These are phyloP conservation scores for Aspergillus caelatus DNA, from an alignment of 2,329 filamentous ascomycete genomes.

Conservation along the genomic window DNA sequence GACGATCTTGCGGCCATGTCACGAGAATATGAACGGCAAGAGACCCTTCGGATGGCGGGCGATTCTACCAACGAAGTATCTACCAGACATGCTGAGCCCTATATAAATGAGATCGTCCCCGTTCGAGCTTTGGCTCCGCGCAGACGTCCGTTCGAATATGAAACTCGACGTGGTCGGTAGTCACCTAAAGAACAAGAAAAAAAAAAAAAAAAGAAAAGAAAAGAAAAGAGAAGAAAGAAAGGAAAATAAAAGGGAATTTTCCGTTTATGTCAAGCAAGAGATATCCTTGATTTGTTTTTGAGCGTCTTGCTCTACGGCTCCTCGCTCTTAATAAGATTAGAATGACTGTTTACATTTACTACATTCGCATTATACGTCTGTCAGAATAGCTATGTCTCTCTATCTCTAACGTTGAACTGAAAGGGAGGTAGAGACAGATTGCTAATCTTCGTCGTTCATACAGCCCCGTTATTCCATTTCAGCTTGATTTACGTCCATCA, in stretches of 20 bases:
- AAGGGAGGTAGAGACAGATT: not conserved
- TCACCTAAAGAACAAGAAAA: not conserved
- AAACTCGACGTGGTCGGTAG: slow-evolving; percentile 30
- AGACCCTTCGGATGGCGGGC: slow-evolving; percentile 48
- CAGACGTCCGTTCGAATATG: slow-evolving; percentile 30
- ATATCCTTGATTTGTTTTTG: not conserved
- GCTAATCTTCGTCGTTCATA: not conserved
- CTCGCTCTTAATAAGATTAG: not conserved
- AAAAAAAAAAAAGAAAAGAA: not conserved
- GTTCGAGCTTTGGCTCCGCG: slow-evolving; percentile 35
- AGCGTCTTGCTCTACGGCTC: not conserved
- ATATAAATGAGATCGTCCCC: slow-evolving; percentile 48
- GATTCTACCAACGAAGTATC: slow-evolving; percentile 25
- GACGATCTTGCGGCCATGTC: slow-evolving; percentile 52
- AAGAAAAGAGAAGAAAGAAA: not conserved
- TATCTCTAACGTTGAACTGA: not conserved
- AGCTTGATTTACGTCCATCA: not conserved
- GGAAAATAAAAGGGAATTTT: not conserved
- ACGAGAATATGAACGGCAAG: slow-evolving; percentile 51
- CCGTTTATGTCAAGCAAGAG: slow-evolving; percentile 17
- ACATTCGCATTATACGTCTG: not conserved
- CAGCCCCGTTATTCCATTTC: not conserved
- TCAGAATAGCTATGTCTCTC: not conserved
- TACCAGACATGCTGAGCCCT: slow-evolving; percentile 35
- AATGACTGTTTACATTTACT: not conserved